A percentile compares a stretch with the other conserved stretches of the same genome.
phyloP scores from a whole-genome alignment of 108 stramenopile species.

The Aurantiochytrium sp. region DNA sequence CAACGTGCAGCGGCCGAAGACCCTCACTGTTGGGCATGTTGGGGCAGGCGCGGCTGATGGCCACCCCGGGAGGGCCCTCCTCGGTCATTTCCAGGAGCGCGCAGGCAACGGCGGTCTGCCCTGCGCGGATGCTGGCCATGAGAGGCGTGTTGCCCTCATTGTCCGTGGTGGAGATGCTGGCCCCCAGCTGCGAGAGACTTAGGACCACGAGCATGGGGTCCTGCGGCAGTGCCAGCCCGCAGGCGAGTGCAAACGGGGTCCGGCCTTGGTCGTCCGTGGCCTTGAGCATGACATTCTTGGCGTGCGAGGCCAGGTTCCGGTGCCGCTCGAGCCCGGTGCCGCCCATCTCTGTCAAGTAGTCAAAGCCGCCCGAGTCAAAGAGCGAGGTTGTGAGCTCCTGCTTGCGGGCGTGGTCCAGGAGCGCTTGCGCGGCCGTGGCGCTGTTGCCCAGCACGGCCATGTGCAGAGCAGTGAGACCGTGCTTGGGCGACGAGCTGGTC shows the following conservation, averaged over 20 bases:
- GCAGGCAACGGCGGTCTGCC: background rate
- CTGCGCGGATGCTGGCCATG: background rate
- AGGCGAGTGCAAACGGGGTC: constrained; percentile 9
- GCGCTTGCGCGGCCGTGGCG: background rate
- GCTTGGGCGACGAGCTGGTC: no score
- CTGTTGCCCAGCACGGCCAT: background rate
- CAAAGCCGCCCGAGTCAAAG: background rate
- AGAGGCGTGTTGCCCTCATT: background rate
- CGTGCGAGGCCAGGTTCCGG: background rate
- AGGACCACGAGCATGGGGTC: background rate
- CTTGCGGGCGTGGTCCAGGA: background rate
- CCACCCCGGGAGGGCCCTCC: background rate
- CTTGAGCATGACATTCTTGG: background rate
- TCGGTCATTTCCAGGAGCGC: background rate
- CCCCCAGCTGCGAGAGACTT: background rate
- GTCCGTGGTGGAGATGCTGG: background rate
- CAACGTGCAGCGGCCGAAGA: background rate
- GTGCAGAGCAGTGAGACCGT: background rate
- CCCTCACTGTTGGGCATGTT: background rate
- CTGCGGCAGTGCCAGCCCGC: background rate
- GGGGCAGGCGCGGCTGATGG: background rate
- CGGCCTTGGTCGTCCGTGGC: background rate
- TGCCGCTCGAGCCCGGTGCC: background rate
- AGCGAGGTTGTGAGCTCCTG: background rate
- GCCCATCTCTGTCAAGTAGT: background rate